phyloP scores from a whole-genome alignment of 176 grass and related monocot species.

The Phyllostachys edulis region DNA sequence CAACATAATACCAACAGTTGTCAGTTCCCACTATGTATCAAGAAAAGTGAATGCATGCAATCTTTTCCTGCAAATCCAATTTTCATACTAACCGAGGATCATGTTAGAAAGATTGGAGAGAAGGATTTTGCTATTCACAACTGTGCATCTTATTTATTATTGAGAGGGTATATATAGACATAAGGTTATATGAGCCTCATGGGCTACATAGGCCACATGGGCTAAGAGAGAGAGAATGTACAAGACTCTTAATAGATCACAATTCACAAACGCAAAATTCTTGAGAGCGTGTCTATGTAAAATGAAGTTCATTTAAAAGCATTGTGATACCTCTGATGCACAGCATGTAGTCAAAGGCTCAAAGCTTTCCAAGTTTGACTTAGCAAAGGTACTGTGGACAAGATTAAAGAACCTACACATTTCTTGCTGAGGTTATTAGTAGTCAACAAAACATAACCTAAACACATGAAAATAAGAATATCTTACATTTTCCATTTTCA shows the following conservation, averaged over 20 bases:
- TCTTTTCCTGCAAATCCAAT: background rate
- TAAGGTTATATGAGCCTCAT: no score
- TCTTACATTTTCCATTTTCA: background rate
- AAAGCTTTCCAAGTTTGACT: background rate
- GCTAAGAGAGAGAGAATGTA: no score
- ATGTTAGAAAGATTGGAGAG: no score
- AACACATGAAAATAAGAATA: constrained; percentile 10
- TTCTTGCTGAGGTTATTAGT: background rate
- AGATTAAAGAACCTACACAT: background rate
- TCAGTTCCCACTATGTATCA: background rate
- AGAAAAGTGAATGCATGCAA: background rate
- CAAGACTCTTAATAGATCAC: background rate
- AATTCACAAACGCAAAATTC: background rate
- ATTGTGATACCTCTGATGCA: background rate
- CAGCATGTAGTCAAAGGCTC: background rate
- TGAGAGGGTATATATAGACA: no score
- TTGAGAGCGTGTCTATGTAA: background rate
- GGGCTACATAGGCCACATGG: no score
- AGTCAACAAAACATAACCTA: background rate
- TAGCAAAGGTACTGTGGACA: background rate
- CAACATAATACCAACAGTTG: background rate
- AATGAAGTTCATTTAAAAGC: background rate
- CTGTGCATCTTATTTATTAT: no score
- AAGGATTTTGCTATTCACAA: no score
- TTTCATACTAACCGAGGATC: background rate